Base-by-base conservation (phyloP, 371 early-diverging fungal genomes). In the Haplosporangium sp. region DNA sequence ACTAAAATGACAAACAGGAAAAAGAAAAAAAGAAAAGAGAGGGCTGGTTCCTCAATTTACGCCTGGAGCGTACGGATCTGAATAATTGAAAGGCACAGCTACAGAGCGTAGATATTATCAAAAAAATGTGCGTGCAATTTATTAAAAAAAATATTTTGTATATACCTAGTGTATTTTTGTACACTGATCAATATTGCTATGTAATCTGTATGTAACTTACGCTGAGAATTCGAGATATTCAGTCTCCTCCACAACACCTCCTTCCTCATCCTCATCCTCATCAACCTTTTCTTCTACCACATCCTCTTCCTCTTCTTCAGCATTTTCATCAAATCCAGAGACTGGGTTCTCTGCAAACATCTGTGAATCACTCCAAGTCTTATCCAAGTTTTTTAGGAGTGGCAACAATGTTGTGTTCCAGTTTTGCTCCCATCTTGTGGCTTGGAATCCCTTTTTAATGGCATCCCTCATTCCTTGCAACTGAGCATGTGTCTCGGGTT, bases 351-450 rank as follows among this genome's bases (percentile, higher is more conserved):
- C 76, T 27, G 82, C 82, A 63, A 38, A 81, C 75, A 81, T 75
- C 58, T 81, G 82, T 1, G 82, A 67, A 37, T 81, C 82, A 4
- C 67, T 61, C 82, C 82, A 81, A 3, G 82, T 81, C 70, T 81
- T 81, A 67, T 81, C 82, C 72, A 81, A 44, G 66, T 81, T 81
- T n/a, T 52, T 57, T 39, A 81, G 64, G 37, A 71, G 42, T 2
- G 82, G 82, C 20, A 71, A 61, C 45, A 81, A 11, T 17, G 66
- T 68, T 35, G 38, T 52, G 61, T 69, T 75, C 82, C 82, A 81
- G 72, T 75, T 81, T 38, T 75, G 65, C 45, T 68, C 69, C 82
- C 82, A 81, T n/a, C 82, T 64, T 3, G 75, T 75, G 15, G 65
- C 9, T 39, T 81, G 82, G 68, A 81, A 81, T 0, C 69, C 44